Conservation (phyloP, 768 basidiomycete species). For the Hygrophorus pudorinus region DNA sequence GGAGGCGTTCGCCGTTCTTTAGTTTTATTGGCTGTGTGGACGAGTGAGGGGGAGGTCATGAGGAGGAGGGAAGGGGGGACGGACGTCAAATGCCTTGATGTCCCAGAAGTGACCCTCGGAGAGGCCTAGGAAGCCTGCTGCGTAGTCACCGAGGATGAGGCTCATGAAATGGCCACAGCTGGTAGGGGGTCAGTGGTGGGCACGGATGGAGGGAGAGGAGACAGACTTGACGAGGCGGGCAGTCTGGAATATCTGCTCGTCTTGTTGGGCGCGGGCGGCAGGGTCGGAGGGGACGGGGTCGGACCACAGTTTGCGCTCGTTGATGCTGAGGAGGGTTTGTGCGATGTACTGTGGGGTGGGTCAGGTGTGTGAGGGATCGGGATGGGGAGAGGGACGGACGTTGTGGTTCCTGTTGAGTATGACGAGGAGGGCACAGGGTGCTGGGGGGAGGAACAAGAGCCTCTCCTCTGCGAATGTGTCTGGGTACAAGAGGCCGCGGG, state of each 20-base stretch:
- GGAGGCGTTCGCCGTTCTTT: slow-evolving; percentile 22
- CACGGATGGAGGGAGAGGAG: neutral
- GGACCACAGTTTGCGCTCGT: slow-evolving; percentile 39
- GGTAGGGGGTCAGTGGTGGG: neutral
- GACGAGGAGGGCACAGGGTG: slow-evolving; percentile 41
- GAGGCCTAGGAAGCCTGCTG: slow-evolving; percentile 46
- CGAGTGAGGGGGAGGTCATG: neutral
- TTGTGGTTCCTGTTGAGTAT: slow-evolving; percentile 54
- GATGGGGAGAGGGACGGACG: slow-evolving; percentile 19
- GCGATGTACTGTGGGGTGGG: slow-evolving; percentile 38
- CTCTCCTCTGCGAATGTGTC: slow-evolving; percentile 48
- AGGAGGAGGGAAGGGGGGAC: slow-evolving; percentile 4
- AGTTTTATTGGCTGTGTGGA: slow-evolving; percentile 24
- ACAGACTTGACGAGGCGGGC: slow-evolving; percentile 42
- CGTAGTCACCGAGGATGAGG: slow-evolving; percentile 48
- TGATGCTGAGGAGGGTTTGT: slow-evolving; percentile 39
- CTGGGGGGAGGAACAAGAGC: slow-evolving; percentile 42
- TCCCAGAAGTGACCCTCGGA: slow-evolving; percentile 44
- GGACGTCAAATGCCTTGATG: slow-evolving; percentile 38
- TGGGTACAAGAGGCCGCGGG: slow-evolving; percentile 40
- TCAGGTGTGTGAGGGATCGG: neutral
- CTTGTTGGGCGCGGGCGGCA: slow-evolving; percentile 21
- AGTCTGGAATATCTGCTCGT: slow-evolving; percentile 51
- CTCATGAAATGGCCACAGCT: slow-evolving; percentile 47
- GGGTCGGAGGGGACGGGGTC: slow-evolving; percentile 29